Evolutionary conservation across 495 filamentous ascomycete genomes (phyloP).

Genomic region (Aspergillus sclerotioniger): DNA sequence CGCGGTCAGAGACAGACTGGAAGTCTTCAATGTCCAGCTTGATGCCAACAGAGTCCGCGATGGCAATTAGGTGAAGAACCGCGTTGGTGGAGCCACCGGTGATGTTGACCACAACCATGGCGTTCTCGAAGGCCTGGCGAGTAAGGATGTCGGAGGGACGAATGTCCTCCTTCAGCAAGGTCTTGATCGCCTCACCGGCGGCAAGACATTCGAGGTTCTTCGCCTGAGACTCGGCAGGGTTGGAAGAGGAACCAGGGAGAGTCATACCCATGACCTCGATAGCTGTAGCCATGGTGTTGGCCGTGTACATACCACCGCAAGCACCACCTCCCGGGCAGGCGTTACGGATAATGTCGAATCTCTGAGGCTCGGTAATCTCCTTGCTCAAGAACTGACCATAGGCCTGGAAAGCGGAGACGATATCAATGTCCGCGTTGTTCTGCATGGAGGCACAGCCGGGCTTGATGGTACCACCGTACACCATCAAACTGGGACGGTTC

Average conservation of each 20-base stretch:
- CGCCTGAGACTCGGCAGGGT: slow-evolving; percentile 78
- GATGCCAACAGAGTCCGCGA: slow-evolving; percentile 88
- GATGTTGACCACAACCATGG: slow-evolving; percentile 91
- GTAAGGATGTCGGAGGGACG: slow-evolving; percentile 86
- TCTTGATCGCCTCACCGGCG: slow-evolving; percentile 81
- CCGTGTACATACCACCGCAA: slow-evolving; percentile 98
- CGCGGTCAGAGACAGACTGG: slow-evolving; percentile 86
- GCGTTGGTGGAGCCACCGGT: slow-evolving; percentile 95
- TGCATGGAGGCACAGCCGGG: slow-evolving; percentile 74
- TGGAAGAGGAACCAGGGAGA: slow-evolving; percentile 87
- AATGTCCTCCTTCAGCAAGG: slow-evolving; percentile 82
- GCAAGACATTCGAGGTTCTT: slow-evolving; percentile 84
- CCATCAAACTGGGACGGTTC: slow-evolving; percentile 91
- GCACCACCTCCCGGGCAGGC: slow-evolving; percentile 90
- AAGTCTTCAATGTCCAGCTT: slow-evolving; percentile 96
- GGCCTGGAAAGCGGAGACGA: slow-evolving; percentile 94
- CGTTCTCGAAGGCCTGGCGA: slow-evolving; percentile 87
- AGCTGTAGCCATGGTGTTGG: slow-evolving; percentile 95
- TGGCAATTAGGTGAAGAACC: slow-evolving; percentile 93
- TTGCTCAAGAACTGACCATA: slow-evolving; percentile 94
- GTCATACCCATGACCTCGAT: slow-evolving; percentile 96
- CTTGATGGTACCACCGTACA: slow-evolving; percentile 93
- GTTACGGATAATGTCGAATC: slow-evolving; percentile 90
- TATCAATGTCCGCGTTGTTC: slow-evolving; percentile 78
- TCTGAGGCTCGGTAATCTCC: slow-evolving; percentile 82